Evolutionary conservation across 1,284 basidiomycete species (phyloP).

Genomic region (Austroboletus rostrupii): DNA sequence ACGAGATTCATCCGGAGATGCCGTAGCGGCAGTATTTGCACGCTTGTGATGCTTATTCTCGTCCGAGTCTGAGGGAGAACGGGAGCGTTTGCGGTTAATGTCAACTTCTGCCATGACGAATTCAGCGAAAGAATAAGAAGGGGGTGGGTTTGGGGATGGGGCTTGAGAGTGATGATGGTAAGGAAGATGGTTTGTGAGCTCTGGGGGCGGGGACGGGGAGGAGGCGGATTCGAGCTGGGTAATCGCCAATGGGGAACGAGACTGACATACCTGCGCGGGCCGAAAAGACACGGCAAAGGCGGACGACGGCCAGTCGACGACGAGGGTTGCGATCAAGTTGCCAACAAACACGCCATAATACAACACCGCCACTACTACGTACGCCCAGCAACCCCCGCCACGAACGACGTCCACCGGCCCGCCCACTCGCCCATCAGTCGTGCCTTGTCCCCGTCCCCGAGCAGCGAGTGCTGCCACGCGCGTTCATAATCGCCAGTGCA

Average conservation of each 20-base stretch:
- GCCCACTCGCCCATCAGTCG: slow-evolving; percentile 47
- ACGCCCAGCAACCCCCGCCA: slow-evolving; percentile 29
- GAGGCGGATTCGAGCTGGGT: slow-evolving; percentile 34
- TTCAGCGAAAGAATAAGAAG: slow-evolving; percentile 49
- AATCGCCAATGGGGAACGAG: slow-evolving; percentile 23
- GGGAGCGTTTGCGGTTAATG: slow-evolving; percentile 77
- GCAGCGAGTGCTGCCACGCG: slow-evolving; percentile 45
- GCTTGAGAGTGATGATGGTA: slow-evolving; percentile 37
- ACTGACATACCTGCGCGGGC: slow-evolving; percentile 27
- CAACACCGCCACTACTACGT: neutral
- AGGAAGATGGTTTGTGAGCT: slow-evolving; percentile 40
- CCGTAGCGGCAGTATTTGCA: slow-evolving; percentile 69
- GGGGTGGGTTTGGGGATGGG: slow-evolving; percentile 35
- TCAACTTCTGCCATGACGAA: slow-evolving; percentile 78
- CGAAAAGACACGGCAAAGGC: neutral
- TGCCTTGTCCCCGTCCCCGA: slow-evolving; percentile 46
- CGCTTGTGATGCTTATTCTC: slow-evolving; percentile 76
- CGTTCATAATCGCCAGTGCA: no score
- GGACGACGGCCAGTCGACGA: neutral
- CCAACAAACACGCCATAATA: slow-evolving; percentile 26
- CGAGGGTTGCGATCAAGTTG: neutral
- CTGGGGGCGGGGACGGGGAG: slow-evolving; percentile 30
- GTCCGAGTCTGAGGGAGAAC: slow-evolving; percentile 78
- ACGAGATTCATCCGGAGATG: slow-evolving; percentile 54
- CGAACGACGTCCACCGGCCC: slow-evolving; percentile 48